A percentile compares a stretch with the other conserved stretches of the same genome.
Evolutionary conservation across 345 rosid species (phyloP).

Genomic region (Salix purpurea): DNA sequence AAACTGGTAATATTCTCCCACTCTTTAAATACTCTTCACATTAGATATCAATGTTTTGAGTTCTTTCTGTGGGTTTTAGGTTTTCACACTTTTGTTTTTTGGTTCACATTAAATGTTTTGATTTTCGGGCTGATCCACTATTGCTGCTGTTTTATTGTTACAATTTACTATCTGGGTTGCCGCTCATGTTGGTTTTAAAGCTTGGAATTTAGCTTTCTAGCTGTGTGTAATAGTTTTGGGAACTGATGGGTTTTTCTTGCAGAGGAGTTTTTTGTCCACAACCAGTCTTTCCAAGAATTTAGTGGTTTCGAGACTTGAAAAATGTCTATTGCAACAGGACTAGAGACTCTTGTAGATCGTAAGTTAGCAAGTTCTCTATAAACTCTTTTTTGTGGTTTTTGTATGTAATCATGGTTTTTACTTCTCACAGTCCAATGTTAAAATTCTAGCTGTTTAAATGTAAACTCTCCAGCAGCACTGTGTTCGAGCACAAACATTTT

Average conservation of each 20-base stretch:
- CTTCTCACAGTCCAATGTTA: background rate
- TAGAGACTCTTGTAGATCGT: slow-evolving; percentile 85
- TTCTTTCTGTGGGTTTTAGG: background rate
- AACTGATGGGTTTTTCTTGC: background rate
- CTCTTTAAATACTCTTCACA: background rate
- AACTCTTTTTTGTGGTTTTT: background rate
- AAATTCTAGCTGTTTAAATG: background rate
- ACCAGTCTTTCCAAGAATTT: background rate
- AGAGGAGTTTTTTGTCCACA: background rate
- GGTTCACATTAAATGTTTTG: background rate
- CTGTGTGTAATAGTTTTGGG: background rate
- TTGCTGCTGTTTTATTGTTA: background rate
- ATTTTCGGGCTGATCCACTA: background rate
- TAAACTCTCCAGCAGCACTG: background rate
- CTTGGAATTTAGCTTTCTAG: background rate
- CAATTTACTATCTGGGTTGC: background rate
- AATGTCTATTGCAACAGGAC: slow-evolving; percentile 68
- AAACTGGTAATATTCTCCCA: background rate
- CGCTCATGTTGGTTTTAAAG: background rate
- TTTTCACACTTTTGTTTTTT: background rate
- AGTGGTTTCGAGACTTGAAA: background rate
- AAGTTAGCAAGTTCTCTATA: slow-evolving; percentile 12
- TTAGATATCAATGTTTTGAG: background rate
- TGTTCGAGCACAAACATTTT: background rate
- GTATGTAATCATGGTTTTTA: background rate